Conservation (phyloP, 1,284 basidiomycete genomes). For the Cryptococcus sp. region DNA sequence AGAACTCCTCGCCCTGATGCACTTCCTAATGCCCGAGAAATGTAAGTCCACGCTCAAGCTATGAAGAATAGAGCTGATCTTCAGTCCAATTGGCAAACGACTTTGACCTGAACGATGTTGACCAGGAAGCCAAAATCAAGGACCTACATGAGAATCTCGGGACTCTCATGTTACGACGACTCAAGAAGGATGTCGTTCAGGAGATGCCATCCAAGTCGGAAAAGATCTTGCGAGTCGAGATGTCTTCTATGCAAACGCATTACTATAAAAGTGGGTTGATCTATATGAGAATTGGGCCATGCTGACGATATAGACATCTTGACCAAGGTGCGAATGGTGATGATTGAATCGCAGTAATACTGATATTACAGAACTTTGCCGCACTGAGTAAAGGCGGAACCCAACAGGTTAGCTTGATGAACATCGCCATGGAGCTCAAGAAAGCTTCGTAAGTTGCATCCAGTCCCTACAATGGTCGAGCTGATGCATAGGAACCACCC, state of each 20-base stretch:
- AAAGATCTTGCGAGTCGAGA: constrained; percentile 94
- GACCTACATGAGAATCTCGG: constrained; percentile 90
- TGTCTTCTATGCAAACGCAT: constrained; percentile 94
- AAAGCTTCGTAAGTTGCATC: constrained; percentile 64
- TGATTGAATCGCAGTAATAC: background rate
- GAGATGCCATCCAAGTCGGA: constrained; percentile 97
- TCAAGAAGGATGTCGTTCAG: constrained; percentile 97
- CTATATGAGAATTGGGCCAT: background rate
- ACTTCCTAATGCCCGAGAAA: constrained; percentile 98
- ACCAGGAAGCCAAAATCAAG: constrained; percentile 92
- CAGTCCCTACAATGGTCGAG: background rate
- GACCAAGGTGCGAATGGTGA: constrained; percentile 63
- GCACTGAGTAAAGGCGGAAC: constrained; percentile 83
- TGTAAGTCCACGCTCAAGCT: constrained; percentile 57
- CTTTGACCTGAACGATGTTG: constrained; percentile 87
- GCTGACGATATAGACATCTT: constrained; percentile 61
- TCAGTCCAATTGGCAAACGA: constrained; percentile 73
- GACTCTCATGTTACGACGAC: constrained; percentile 86
- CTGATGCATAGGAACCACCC: constrained; percentile 68
- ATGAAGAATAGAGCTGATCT: constrained; percentile 7
- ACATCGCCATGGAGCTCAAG: constrained; percentile 95
- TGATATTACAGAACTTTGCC: constrained; percentile 70
- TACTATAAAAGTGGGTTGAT: constrained; percentile 77
- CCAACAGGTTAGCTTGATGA: constrained; percentile 85
- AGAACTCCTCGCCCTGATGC: constrained; percentile 95